These are phyloP conservation scores for Ganoderma sp. DNA, from an alignment of 1,284 basidiomycete genomes.

Conservation along the genomic window DNA sequence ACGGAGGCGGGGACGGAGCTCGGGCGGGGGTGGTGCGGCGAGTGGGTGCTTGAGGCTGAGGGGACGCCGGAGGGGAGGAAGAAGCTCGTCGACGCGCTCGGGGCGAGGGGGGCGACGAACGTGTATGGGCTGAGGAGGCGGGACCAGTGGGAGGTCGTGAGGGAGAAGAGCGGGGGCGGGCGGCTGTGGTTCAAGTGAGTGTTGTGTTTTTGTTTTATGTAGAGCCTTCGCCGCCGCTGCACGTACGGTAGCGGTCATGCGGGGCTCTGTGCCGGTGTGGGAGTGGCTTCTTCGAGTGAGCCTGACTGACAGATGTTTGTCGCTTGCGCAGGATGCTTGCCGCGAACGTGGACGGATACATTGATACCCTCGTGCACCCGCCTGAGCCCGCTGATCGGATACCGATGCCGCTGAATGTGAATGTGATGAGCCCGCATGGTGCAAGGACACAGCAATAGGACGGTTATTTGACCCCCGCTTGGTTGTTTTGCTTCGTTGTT, in stretches of 20 bases:
- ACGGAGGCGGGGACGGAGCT: constrained; percentile 46
- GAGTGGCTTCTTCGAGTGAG: background rate
- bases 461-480: background rate
- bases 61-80: constrained; percentile 72
- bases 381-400: constrained; percentile 27
- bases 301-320: constrained; percentile 9
- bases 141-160: constrained; percentile 60
- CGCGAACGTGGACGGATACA: constrained; percentile 32
- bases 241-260: no score
- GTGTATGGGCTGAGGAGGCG: constrained; percentile 43
- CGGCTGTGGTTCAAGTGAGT: constrained; percentile 69
- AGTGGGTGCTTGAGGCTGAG: constrained; percentile 77
- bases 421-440: background rate
- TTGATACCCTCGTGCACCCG: constrained; percentile 31
- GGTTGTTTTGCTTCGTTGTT: background rate
- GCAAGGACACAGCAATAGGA: constrained; percentile 25
- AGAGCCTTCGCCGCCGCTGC: background rate
- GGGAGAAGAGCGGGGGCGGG: constrained; percentile 63
- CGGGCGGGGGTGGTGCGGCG: constrained; percentile 72
- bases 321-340: constrained; percentile 19
- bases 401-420: constrained; percentile 5
- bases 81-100: constrained; percentile 55
- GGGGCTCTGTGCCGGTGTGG: background rate
- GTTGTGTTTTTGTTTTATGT: background rate
- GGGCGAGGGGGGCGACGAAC: constrained; percentile 17